phyloP scores from a whole-genome alignment of 352 stramenopile genomes.

The Phytopythium boreale region DNA sequence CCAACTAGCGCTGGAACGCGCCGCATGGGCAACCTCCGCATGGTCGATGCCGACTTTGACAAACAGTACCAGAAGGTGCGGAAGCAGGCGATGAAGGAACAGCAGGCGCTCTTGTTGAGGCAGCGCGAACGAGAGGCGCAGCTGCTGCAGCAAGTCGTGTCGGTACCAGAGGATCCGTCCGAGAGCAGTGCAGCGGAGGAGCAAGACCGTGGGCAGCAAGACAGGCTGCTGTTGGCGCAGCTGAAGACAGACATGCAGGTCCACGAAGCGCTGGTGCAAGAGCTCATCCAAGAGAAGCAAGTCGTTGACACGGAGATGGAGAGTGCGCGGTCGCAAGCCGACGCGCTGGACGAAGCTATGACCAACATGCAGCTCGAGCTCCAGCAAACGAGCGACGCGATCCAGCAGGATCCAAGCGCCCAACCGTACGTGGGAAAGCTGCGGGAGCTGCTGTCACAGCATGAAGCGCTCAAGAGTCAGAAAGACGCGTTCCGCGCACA shows the following conservation, averaged over 20 bases:
- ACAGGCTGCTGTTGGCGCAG: slow-evolving; percentile 12
- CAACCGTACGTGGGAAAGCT: slow-evolving; percentile 28
- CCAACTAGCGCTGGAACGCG: slow-evolving; percentile 10
- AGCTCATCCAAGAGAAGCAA: slow-evolving; percentile 48
- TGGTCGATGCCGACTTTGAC: slow-evolving; percentile 44
- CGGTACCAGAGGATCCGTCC: slow-evolving; percentile 20
- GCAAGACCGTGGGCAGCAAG: slow-evolving; percentile 7
- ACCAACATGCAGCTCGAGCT: slow-evolving; percentile 37
- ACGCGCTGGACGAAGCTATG: slow-evolving; percentile 28
- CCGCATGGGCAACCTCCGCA: slow-evolving; percentile 9
- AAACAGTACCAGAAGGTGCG: slow-evolving; percentile 53
- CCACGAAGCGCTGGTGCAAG: slow-evolving; percentile 29
- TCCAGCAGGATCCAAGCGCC: slow-evolving; percentile 19
- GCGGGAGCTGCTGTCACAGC: slow-evolving; percentile 36
- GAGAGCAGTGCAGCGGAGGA: not conserved
- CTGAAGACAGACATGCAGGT: slow-evolving; percentile 25
- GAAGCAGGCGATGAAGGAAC: slow-evolving; percentile 47
- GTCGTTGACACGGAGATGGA: slow-evolving; percentile 28
- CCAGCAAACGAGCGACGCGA: slow-evolving; percentile 29
- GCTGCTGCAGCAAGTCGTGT: slow-evolving; percentile 51
- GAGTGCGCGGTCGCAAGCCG: slow-evolving; percentile 19
- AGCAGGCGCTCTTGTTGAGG: slow-evolving; percentile 34
- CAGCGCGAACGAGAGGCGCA: slow-evolving; percentile 45
- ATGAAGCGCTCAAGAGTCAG: slow-evolving; percentile 52
- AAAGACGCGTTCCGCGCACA: slow-evolving; percentile 42